A percentile compares a stretch with the other conserved stretches of the same genome.
These are phyloP conservation scores for Oryza brachyantha DNA, from an alignment of 176 grass and related monocot species.

Conservation along the genomic window DNA sequence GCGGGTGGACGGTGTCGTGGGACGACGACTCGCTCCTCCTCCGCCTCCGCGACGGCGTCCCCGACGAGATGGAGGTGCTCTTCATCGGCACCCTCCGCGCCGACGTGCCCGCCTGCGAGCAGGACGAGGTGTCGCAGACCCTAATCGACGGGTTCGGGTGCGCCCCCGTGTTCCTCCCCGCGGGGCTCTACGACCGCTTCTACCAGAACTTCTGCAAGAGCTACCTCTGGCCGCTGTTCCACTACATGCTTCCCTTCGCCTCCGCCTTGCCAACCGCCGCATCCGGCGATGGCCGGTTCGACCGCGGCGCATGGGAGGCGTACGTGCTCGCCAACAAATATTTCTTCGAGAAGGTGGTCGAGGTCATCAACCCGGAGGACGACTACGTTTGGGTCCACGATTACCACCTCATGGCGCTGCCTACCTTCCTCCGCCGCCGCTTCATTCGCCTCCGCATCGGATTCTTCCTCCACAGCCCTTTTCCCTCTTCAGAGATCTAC, in stretches of 20 bases:
- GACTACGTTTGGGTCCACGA: slow-evolving; percentile 95
- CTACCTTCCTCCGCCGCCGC: slow-evolving; percentile 76
- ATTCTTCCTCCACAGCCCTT: slow-evolving; percentile 86
- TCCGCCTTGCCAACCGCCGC: background rate
- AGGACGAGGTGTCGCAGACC: slow-evolving; percentile 73
- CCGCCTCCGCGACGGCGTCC: slow-evolving; percentile 71
- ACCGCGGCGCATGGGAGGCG: slow-evolving; percentile 66
- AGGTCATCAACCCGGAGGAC: slow-evolving; percentile 89
- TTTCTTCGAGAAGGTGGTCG: slow-evolving; percentile 79
- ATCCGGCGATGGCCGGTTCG: slow-evolving; percentile 38
- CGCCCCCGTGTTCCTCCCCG: slow-evolving; percentile 70
- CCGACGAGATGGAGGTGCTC: slow-evolving; percentile 87
- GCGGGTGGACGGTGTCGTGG: slow-evolving; percentile 70
- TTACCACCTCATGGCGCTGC: slow-evolving; percentile 92
- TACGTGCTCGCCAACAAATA: slow-evolving; percentile 84
- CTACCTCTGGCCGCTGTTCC: slow-evolving; percentile 89
- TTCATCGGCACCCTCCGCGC: slow-evolving; percentile 79
- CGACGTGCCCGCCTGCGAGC: slow-evolving; percentile 59
- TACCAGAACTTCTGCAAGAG: slow-evolving; percentile 90
- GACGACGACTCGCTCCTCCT: slow-evolving; percentile 88
- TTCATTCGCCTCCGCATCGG: slow-evolving; percentile 87
- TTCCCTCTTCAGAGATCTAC: slow-evolving; percentile 91
- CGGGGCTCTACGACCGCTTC: slow-evolving; percentile 66
- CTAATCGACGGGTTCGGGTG: slow-evolving; percentile 84
- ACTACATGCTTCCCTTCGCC: slow-evolving; percentile 86